Evolutionary conservation across 129 eudicot species (phyloP).

Genomic region (Apium graveolens): DNA sequence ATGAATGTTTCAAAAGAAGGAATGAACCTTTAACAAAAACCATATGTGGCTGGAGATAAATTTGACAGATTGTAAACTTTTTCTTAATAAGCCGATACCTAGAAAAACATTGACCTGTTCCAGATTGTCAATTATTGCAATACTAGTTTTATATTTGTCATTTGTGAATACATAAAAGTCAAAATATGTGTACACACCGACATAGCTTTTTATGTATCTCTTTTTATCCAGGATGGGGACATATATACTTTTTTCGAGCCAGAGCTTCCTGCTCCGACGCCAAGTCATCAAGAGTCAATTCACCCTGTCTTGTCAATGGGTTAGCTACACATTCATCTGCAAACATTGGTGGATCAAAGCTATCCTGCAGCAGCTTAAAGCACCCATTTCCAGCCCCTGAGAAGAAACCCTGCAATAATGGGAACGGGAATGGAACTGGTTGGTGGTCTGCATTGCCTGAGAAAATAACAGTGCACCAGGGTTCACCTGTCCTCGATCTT

Average conservation of each 20-base stretch:
- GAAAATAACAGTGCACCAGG: slow-evolving; percentile 33
- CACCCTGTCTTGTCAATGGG: slow-evolving; percentile 33
- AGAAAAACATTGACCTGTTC: background rate
- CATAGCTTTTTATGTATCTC: background rate
- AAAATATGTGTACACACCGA: background rate
- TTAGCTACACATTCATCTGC: slow-evolving; percentile 21
- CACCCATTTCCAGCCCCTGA: slow-evolving; percentile 29
- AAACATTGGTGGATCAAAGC: slow-evolving; percentile 15
- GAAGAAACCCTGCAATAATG: slow-evolving; percentile 16
- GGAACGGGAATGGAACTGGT: slow-evolving; percentile 24
- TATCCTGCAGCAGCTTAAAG: slow-evolving; percentile 19
- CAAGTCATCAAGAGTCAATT: no score
- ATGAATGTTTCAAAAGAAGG: background rate
- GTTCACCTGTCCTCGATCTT: slow-evolving; percentile 70
- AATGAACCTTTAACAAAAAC: background rate
- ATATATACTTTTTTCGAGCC: slow-evolving; percentile 65
- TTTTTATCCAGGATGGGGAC: slow-evolving; percentile 65
- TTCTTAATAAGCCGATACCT: background rate
- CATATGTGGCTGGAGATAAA: background rate
- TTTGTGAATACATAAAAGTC: background rate
- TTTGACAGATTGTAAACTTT: background rate
- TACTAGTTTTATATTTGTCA: background rate
- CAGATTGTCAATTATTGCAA: background rate
- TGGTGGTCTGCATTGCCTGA: slow-evolving; percentile 42
- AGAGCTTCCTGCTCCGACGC: no score